These are phyloP conservation scores for Thelonectria olida DNA, from an alignment of 2,329 filamentous ascomycete genomes.

Conservation along the genomic window DNA sequence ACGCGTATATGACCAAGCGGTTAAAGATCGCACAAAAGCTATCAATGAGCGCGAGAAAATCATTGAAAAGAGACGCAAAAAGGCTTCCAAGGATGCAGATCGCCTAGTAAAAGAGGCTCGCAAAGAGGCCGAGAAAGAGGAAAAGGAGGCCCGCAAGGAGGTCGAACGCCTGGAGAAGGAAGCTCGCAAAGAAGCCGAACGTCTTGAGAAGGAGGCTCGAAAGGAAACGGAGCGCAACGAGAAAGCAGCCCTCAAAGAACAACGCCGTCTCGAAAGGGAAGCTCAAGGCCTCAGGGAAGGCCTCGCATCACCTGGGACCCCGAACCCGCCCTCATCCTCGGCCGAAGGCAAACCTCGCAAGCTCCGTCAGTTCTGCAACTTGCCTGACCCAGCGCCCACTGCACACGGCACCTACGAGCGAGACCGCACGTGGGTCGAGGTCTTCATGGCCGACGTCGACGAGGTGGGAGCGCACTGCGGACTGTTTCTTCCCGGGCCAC, in stretches of 20 bases:
- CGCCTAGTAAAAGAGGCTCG: constrained; percentile 37
- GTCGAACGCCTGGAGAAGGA: constrained; percentile 29
- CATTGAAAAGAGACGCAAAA: constrained; percentile 61
- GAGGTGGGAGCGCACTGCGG: constrained; percentile 88
- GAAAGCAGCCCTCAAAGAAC: constrained; percentile 15
- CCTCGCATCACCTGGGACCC: background rate
- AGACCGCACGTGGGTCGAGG: constrained; percentile 79
- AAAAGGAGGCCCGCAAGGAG: constrained; percentile 38
- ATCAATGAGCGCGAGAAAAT: constrained; percentile 71
- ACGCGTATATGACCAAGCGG: constrained; percentile 71
- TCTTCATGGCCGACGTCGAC: constrained; percentile 85
- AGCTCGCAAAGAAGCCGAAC: constrained; percentile 32
- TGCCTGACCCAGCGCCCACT: constrained; percentile 57
- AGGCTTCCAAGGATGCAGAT: constrained; percentile 51
- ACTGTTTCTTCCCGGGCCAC: constrained; percentile 77
- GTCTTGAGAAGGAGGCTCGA: constrained; percentile 18
- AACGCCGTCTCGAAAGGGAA: constrained; percentile 7
- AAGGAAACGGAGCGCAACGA: constrained; percentile 19
- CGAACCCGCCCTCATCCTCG: constrained; percentile 27
- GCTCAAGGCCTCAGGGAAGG: background rate
- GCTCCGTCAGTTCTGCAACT: constrained; percentile 80
- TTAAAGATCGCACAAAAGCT: constrained; percentile 73
- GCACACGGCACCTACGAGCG: constrained; percentile 58
- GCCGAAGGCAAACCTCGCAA: constrained; percentile 61
- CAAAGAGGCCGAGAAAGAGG: constrained; percentile 41